A percentile compares a stretch with the other conserved stretches of the same genome.
Evolutionary conservation across 495 filamentous ascomycete species (phyloP).

Genomic region (Neurospora sp.): DNA sequence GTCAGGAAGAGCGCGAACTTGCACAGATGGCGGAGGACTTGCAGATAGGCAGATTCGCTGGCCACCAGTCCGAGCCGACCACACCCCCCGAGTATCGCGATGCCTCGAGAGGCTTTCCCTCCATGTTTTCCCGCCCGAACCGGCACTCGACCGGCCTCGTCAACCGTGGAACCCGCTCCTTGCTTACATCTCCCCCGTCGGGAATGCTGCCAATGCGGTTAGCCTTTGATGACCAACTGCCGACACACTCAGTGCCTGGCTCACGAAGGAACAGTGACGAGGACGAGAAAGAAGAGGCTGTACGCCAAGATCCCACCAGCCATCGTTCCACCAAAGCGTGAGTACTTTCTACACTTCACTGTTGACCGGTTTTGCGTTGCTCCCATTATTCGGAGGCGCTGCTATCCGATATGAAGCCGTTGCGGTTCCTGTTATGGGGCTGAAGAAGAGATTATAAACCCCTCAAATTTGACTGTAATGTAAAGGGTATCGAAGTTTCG

Average conservation of each 20-base stretch:
- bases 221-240: slow-evolving; percentile 45
- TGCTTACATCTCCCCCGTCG: slow-evolving; percentile 51
- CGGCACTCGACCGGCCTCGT: slow-evolving; percentile 73
- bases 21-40: slow-evolving; percentile 71
- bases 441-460: neutral
- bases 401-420: neutral
- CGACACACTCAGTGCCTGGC: slow-evolving; percentile 77
- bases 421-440: neutral
- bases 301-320: slow-evolving; percentile 54
- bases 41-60: slow-evolving; percentile 34
- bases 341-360: slow-evolving; percentile 26
- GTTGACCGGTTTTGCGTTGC: neutral
- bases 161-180: slow-evolving; percentile 62
- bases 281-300: slow-evolving; percentile 58
- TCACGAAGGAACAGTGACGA: slow-evolving; percentile 79
- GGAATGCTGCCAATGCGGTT: slow-evolving; percentile 41
- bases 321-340: slow-evolving; percentile 58
- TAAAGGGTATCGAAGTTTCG: neutral
- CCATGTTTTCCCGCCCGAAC: slow-evolving; percentile 64
- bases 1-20: slow-evolving; percentile 71
- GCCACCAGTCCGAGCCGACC: slow-evolving; percentile 84
- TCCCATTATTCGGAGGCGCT: neutral
- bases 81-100: slow-evolving; percentile 94
- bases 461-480: neutral
- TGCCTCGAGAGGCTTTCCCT: slow-evolving; percentile 51